Base-by-base conservation (phyloP, 2,329 filamentous ascomycete species). In the Penicillium brasilianum region DNA sequence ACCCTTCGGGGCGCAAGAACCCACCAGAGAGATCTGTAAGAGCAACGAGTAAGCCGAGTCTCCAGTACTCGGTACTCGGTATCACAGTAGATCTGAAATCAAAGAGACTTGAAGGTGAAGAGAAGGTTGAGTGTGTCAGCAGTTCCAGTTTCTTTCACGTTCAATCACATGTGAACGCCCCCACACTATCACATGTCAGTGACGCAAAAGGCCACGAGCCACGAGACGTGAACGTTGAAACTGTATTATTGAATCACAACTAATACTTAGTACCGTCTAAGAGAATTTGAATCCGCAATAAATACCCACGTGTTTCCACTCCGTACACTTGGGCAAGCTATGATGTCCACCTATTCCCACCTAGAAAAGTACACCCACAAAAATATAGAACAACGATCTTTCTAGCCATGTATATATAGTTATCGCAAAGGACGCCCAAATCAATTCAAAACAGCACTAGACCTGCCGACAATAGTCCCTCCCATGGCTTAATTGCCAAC, bases 401-500 rank as follows among this genome's bases (percentile, higher is more conserved):
- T n/a, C 44, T 9, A 25, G 39, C 39, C 22, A 16, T 9, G 11
- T 25, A 30, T 48, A 2, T 25, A 22, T 13, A 30, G 22, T 30
- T 8, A 48, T 48, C 16, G 16, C 1, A 13, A 13, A 9, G 9
- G 28, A 48, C 2, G 1, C 8, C 9, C 44, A n/a, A 48, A 16
- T 28, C 25, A 4, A 43, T 18, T 34, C 13, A 6, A 34, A 34
- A 2, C 20, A 22, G 3, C n/a, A 28, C 36, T 30, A 58, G 3
- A 30, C n/a, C 57, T 82, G 81, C 62, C 81, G 85, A 72, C 91
- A 94, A 82, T 86, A 93, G 61, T 91, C 86, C 66, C 91, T 84
- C 3, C 94, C 94, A 67, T 89, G 88, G n/a, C 77, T 77, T 25
- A 96, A 90, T 78, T 98, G 93, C 85, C 90, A 96, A 51, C 84